A percentile compares a stretch with the other conserved stretches of the same genome.
These are phyloP conservation scores for Vitis labrusca DNA, from an alignment of 164 flowering plant species.

Conservation along the genomic window DNA sequence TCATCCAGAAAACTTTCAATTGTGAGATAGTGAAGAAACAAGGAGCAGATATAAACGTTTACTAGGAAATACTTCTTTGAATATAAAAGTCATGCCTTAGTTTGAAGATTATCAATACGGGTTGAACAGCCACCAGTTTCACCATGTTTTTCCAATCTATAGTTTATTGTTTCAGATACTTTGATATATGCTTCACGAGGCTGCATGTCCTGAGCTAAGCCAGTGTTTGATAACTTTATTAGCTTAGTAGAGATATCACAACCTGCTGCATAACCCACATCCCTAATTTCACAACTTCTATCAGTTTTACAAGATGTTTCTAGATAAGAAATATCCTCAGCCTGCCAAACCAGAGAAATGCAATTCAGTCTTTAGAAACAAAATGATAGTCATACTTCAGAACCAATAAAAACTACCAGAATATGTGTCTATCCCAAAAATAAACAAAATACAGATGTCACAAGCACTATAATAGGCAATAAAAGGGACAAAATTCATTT, in stretches of 20 bases:
- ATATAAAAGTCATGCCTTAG: slow-evolving; percentile 21
- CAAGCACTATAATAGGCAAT: no score
- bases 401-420: not conserved
- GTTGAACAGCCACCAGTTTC: slow-evolving; percentile 14
- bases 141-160: not conserved
- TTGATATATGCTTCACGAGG: slow-evolving; percentile 13
- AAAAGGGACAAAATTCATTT: no score
- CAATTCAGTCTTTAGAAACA: not conserved
- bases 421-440: no score
- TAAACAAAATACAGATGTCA: no score
- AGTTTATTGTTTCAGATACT: slow-evolving; percentile 6
- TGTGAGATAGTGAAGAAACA: not conserved
- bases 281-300: slow-evolving; percentile 18
- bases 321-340: slow-evolving; percentile 53
- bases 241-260: slow-evolving; percentile 14
- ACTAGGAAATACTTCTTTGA: not conserved
- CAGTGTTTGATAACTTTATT: slow-evolving; percentile 7
- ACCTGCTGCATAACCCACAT: slow-evolving; percentile 10
- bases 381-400: no score
- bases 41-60: no score
- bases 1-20: slow-evolving; percentile 1
- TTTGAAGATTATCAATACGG: slow-evolving; percentile 14
- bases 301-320: slow-evolving; percentile 18
- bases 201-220: slow-evolving; percentile 9
- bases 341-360: slow-evolving; percentile 42